These are phyloP conservation scores for Yarrowia sp. DNA, from an alignment of 805 yeast genomes.

Conservation along the genomic window DNA sequence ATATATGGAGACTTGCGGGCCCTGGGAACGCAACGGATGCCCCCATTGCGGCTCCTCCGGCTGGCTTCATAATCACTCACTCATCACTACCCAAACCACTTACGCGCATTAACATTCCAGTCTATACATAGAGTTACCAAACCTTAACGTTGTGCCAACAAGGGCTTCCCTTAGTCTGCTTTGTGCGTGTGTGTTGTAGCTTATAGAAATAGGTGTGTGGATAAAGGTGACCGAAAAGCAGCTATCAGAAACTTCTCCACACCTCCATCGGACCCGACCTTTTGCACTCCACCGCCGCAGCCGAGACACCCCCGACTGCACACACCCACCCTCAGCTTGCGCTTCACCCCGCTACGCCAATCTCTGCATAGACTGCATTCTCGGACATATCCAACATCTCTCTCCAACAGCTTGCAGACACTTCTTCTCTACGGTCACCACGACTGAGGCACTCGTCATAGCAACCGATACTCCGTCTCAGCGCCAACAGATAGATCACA, in stretches of 20 bases:
- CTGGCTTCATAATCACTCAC: background rate
- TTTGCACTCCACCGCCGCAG: no score
- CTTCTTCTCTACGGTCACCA: background rate
- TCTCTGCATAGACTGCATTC: constrained; percentile 18
- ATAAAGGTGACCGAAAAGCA: background rate
- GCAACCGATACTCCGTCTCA: background rate
- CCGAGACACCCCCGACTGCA: no score
- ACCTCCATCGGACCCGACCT: no score
- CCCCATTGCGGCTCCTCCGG: background rate
- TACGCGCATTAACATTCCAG: constrained; percentile 25
- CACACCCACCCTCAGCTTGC: background rate
- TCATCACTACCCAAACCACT: constrained; percentile 6
- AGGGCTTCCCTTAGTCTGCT: constrained; percentile 8
- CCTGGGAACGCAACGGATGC: background rate
- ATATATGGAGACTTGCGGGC: background rate
- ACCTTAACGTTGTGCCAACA: constrained; percentile 17
- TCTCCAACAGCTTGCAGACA: background rate
- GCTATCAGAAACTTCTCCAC: background rate
- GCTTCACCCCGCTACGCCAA: constrained; percentile 3
- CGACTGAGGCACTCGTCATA: background rate
- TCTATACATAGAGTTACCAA: background rate
- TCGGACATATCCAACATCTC: background rate
- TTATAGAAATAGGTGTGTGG: background rate
- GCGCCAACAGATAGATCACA: background rate
- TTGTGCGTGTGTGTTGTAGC: constrained; percentile 1